phyloP scores from a whole-genome alignment of 345 rosid species.

The Melaleuca quinquenervia region DNA sequence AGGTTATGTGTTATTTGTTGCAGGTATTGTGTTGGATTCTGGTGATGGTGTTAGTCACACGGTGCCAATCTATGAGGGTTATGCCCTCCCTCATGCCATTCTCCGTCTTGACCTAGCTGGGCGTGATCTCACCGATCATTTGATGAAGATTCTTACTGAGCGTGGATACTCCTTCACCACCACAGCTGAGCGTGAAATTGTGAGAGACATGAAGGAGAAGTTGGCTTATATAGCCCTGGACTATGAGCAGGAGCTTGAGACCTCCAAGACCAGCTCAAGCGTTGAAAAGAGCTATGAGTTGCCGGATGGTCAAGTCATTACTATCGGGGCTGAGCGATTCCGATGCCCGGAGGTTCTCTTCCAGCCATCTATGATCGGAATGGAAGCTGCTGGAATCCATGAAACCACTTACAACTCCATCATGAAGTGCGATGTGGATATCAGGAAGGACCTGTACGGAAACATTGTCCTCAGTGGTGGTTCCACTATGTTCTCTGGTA shows the following conservation, averaged over 20 bases:
- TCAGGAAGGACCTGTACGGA: conserved; percentile 62
- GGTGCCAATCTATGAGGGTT: conserved; percentile 62
- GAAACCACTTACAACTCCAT: conserved; percentile 67
- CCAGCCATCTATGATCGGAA: conserved; percentile 61
- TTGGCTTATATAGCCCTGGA: conserved; percentile 57
- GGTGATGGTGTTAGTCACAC: conserved; percentile 82
- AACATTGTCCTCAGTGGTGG: conserved; percentile 71
- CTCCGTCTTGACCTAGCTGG: conserved; percentile 65
- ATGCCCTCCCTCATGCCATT: conserved; percentile 64
- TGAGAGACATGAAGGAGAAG: conserved; percentile 66
- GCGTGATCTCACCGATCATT: conserved; percentile 56
- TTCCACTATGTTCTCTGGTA: conserved; percentile 61
- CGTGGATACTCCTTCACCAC: conserved; percentile 80
- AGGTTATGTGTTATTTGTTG: not conserved
- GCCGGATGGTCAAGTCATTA: conserved; percentile 66
- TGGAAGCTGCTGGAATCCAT: conserved; percentile 64
- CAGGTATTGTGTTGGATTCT: conserved; percentile 49
- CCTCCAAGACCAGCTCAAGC: conserved; percentile 43
- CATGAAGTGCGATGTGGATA: conserved; percentile 66
- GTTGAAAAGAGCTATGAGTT: conserved; percentile 65
- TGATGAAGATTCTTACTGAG: conserved; percentile 64
- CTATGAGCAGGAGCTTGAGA: conserved; percentile 57
- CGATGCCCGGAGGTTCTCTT: conserved; percentile 61
- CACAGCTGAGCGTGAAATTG: conserved; percentile 64
- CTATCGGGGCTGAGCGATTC: conserved; percentile 58